Base-by-base conservation (phyloP, 495 filamentous ascomycete species). In the Penicillium angulare region DNA sequence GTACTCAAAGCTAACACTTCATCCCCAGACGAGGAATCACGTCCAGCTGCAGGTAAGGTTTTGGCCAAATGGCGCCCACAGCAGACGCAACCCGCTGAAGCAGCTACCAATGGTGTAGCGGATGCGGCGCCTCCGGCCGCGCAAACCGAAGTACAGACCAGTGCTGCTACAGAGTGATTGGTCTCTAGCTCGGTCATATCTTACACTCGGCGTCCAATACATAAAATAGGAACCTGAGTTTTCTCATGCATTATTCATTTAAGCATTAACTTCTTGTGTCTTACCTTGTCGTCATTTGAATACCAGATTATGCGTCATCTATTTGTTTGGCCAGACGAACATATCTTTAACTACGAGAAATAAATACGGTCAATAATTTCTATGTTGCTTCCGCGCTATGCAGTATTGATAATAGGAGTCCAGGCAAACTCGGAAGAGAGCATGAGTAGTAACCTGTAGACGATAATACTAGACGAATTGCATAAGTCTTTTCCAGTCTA, bases 41-140 rank as follows among this genome's bases (percentile, higher is more conserved):
- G 73, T 12, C 73, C 73, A 7, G 63, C 64, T 29, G 74, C 72
- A 2, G 63, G 67, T 12, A 77, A 74, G 47, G 61, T 77, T 26
- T 65, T 77, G 10, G 55, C 63, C 13, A 69, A 63, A 50, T 77
- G 74, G 74, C 63, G 74, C 10, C 73, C 74, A 1, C 55, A 71
- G 41, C 58, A 44, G 16, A 47, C 38, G 8, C 56, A 59, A 16
- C 27, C 59, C 16, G 38, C 56, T 21, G 55, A 50, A 20, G 17
- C 49, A 38, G 26, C 34, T 36, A 7, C 54, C 47, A 55, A 53
- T 22, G 55, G 36, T 10, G 27, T 41, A 20, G 15, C 44, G n/a
- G 48, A 43, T 5, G 7, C 32, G 15, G 36, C 38, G 13, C 21
- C 31, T 10, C 24, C 38, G 7, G 22, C 47, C 20, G 23, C 49